A percentile compares a stretch with the other conserved stretches of the same genome.
These are phyloP conservation scores for Colletotrichum sp. DNA, from an alignment of 2,329 filamentous ascomycete species.

Conservation along the genomic window DNA sequence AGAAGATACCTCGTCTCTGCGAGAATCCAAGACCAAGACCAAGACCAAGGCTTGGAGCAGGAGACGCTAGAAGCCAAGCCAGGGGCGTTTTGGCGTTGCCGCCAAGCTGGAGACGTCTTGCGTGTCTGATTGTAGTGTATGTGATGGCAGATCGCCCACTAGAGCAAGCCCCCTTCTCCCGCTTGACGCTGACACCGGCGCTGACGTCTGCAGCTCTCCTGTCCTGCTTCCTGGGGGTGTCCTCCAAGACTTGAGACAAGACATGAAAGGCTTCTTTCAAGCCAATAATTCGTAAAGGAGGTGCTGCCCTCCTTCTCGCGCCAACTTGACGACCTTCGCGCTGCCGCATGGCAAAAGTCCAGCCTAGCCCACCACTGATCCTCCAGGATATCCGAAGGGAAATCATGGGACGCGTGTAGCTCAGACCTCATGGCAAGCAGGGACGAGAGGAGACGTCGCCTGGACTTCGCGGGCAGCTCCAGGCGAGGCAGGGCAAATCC, in stretches of 20 bases:
- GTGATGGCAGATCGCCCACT: not conserved
- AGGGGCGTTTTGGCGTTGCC: conserved; percentile 6
- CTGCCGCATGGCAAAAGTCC: not conserved
- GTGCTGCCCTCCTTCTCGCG: not conserved
- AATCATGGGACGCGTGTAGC: not conserved
- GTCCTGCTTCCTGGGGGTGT: not conserved
- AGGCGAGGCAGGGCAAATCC: not conserved
- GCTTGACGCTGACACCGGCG: not conserved
- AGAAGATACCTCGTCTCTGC: not conserved
- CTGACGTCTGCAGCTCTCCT: not conserved
- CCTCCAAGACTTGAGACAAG: not conserved
- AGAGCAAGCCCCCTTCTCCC: not conserved
- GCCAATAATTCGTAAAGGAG: not conserved
- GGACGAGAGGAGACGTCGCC: not conserved
- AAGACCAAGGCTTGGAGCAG: not conserved
- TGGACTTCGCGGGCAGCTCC: not conserved
- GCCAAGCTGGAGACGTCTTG: conserved; percentile 17
- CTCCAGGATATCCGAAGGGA: not conserved
- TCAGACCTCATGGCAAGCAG: not conserved
- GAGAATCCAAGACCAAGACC: not conserved
- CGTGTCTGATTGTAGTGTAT: not conserved
- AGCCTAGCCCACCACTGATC: not conserved
- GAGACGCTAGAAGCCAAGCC: not conserved
- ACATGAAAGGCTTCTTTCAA: not conserved
- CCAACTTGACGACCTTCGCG: not conserved